Evolutionary conservation across 1,139 yeast species (phyloP).

Genomic region (Zygoascus hellenicus): DNA sequence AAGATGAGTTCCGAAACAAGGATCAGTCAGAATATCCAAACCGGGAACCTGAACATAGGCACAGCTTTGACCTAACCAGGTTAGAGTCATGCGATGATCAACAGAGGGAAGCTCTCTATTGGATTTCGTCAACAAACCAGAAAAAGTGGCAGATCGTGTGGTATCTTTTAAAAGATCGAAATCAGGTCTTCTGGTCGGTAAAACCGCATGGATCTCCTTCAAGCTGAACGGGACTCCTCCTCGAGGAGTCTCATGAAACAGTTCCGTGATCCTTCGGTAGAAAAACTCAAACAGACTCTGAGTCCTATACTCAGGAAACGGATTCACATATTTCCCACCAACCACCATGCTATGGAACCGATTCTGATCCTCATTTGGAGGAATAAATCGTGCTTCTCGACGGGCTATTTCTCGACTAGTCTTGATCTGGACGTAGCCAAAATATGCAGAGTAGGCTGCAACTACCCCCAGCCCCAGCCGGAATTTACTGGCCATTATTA

Average conservation of each 20-base stretch:
- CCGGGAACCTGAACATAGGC: constrained; percentile 67
- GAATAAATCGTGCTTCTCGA: constrained; percentile 18
- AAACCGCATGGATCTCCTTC: constrained; percentile 38
- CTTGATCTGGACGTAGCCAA: constrained; percentile 52
- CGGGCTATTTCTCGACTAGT: constrained; percentile 48
- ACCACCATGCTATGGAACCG: constrained; percentile 44
- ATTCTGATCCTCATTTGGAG: constrained; percentile 25
- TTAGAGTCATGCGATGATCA: constrained; percentile 52
- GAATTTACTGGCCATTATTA: constrained; percentile 3
- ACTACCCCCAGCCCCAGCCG: constrained; percentile 7
- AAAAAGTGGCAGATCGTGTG: constrained; percentile 5
- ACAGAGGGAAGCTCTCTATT: constrained; percentile 27
- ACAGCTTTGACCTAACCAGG: constrained; percentile 95
- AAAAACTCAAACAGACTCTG: constrained; percentile 86
- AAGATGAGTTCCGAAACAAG: constrained; percentile 66
- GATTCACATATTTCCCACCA: constrained; percentile 81
- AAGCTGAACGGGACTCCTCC: constrained; percentile 57
- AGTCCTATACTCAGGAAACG: constrained; percentile 84
- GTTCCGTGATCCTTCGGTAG: constrained; percentile 61
- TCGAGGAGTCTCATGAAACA: constrained; percentile 60
- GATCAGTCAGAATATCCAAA: constrained; percentile 76
- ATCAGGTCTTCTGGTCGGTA: constrained; percentile 59
- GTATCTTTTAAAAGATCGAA: constrained; percentile 40
- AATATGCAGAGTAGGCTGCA: constrained; percentile 59
- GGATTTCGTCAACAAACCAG: constrained; percentile 3